phyloP scores from a whole-genome alignment of 257 asterid genomes.

The Nicotiana obtusifolia region DNA sequence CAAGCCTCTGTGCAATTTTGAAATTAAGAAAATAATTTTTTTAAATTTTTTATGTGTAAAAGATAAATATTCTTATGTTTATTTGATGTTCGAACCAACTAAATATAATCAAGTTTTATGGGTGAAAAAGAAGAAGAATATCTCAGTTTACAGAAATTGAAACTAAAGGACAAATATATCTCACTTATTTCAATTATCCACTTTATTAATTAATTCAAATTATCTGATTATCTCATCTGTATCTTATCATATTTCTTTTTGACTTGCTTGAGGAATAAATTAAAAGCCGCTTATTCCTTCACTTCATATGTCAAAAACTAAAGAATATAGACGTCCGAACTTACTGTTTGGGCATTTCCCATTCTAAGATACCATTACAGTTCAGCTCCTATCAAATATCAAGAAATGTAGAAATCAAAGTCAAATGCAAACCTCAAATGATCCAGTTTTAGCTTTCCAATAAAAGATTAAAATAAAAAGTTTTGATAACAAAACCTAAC shows the following conservation, averaged over 20 bases:
- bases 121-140: neutral
- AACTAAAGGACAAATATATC: neutral
- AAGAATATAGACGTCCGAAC: neutral
- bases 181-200: neutral
- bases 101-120: neutral
- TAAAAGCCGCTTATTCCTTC: neutral
- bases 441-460: neutral
- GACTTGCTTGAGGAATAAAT: constrained; percentile 6
- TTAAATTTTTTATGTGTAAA: no score
- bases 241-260: constrained; percentile 2
- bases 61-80: no score
- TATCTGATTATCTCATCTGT: neutral
- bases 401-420: neutral
- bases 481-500: no score
- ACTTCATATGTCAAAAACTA: neutral
- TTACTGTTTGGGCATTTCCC: neutral
- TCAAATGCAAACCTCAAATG: neutral
- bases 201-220: neutral
- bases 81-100: neutral
- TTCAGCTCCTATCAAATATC: neutral
- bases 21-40: no score
- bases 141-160: neutral
- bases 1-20: no score
- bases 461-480: no score
- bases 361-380: neutral